These are phyloP conservation scores for Colletotrichum echinochloae DNA, from an alignment of 2,329 filamentous ascomycete genomes.

Conservation along the genomic window DNA sequence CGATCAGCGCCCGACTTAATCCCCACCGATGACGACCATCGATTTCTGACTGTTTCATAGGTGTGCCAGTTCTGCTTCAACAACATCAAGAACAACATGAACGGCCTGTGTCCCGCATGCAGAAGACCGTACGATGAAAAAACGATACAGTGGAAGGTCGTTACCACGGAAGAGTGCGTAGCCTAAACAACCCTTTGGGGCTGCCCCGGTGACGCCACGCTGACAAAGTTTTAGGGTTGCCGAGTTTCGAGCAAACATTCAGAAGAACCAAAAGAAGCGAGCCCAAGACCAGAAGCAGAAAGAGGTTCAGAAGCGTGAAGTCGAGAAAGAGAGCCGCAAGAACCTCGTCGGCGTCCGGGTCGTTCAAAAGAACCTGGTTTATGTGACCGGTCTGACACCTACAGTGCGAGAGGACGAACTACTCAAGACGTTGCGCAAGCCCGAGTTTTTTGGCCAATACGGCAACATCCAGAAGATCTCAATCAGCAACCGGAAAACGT, in stretches of 20 bases:
- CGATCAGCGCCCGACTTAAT: background rate
- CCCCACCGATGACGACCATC: background rate
- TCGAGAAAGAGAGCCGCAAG: slow-evolving; percentile 94
- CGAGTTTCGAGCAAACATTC: slow-evolving; percentile 80
- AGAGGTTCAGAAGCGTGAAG: slow-evolving; percentile 95
- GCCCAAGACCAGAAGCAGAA: slow-evolving; percentile 87
- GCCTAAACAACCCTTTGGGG: slow-evolving; percentile 43
- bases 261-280: slow-evolving; percentile 93
- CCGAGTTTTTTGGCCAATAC: slow-evolving; percentile 97
- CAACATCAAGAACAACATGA: slow-evolving; percentile 98
- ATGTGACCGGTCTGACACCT: slow-evolving; percentile 94
- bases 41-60: slow-evolving; percentile 58
- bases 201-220: slow-evolving; percentile 14
- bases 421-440: slow-evolving; percentile 87
- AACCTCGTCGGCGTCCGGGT: slow-evolving; percentile 95
- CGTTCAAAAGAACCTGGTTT: slow-evolving; percentile 98
- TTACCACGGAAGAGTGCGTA: slow-evolving; percentile 92
- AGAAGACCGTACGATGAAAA: slow-evolving; percentile 95
- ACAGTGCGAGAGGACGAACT: slow-evolving; percentile 93
- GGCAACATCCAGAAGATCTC: slow-evolving; percentile 99
- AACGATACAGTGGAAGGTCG: slow-evolving; percentile 96
- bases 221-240: slow-evolving; percentile 67
- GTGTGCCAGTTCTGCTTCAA: slow-evolving; percentile 99
- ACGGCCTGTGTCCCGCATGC: slow-evolving; percentile 97
- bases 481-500: slow-evolving; percentile 92